Percentiles rank a stretch among this genome's conserved stretches.
Evolutionary conservation across 192 early-diverging fungal genomes (phyloP).

Genomic region (Backusella circina): DNA sequence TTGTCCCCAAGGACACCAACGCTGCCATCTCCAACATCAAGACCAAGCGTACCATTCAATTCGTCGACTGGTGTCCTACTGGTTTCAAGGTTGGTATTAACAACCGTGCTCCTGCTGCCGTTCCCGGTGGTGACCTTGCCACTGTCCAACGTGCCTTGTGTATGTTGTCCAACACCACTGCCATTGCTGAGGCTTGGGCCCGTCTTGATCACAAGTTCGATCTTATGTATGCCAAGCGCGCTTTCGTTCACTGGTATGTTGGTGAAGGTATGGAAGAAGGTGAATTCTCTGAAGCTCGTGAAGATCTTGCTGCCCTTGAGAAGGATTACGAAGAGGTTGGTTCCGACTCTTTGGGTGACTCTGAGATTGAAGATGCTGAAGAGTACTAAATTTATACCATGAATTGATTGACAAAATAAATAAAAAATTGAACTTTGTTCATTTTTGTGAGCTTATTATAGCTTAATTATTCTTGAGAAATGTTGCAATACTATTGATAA

Average conservation of each 20-base stretch:
- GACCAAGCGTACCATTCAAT: slow-evolving; percentile 64
- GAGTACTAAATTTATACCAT: slow-evolving; percentile 26
- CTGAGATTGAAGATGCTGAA: slow-evolving; percentile 63
- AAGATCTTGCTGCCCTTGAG: slow-evolving; percentile 95
- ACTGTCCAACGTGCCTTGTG: slow-evolving; percentile 76
- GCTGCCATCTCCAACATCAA: slow-evolving; percentile 64
- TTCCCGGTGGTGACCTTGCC: slow-evolving; percentile 82
- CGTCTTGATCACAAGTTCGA: slow-evolving; percentile 87
- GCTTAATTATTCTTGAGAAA: background rate
- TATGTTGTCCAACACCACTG: slow-evolving; percentile 89
- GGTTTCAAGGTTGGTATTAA: slow-evolving; percentile 76
- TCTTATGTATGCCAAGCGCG: slow-evolving; percentile 86
- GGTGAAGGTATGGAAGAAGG: slow-evolving; percentile 97
- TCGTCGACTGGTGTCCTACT: slow-evolving; percentile 98
- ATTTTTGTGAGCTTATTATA: background rate
- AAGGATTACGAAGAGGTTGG: slow-evolving; percentile 98
- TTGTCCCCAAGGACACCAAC: slow-evolving; percentile 77
- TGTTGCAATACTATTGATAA: background rate
- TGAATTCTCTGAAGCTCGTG: slow-evolving; percentile 96
- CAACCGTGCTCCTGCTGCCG: slow-evolving; percentile 38
- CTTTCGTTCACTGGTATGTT: slow-evolving; percentile 95
- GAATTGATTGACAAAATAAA: background rate
- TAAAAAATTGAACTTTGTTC: background rate
- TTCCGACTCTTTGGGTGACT: slow-evolving; percentile 85
- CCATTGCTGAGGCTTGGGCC: slow-evolving; percentile 88